Percentiles rank a stretch among this genome's conserved stretches.
phyloP scores from a whole-genome alignment of 1,284 basidiomycete species.

The Ustilago tritici region DNA sequence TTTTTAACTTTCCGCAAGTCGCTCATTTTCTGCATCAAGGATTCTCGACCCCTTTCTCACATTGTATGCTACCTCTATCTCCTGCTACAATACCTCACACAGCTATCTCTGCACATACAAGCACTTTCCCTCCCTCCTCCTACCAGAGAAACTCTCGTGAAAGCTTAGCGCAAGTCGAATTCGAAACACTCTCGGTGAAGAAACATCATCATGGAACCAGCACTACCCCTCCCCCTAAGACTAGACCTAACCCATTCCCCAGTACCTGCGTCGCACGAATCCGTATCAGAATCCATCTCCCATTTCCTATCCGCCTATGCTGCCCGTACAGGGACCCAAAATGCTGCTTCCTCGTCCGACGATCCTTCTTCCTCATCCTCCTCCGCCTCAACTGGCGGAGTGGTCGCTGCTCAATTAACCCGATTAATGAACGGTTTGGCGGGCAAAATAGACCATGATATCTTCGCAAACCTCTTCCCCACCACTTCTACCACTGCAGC shows the following conservation, averaged over 20 bases:
- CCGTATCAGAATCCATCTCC: constrained; percentile 21
- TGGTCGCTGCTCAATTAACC: constrained; percentile 39
- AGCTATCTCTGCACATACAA: too few relatives aligned
- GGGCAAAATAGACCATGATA: constrained; percentile 38
- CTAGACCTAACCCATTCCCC: constrained; percentile 19
- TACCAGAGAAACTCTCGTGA: too few relatives aligned
- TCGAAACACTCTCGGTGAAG: too few relatives aligned
- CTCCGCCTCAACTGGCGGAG: constrained; percentile 26
- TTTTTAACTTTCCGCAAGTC: neutral
- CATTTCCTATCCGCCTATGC: constrained; percentile 37
- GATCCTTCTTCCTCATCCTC: neutral
- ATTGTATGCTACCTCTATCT: neutral
- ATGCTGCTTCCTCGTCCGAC: constrained; percentile 8
- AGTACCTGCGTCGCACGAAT: constrained; percentile 8
- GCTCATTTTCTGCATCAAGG: neutral
- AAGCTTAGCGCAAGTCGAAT: too few relatives aligned
- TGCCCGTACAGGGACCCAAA: constrained; percentile 31
- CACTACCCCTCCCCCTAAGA: constrained; percentile 35
- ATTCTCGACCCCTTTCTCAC: neutral
- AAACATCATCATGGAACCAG: constrained; percentile 33
- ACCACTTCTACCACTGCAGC: neutral
- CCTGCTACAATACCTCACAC: too few relatives aligned
- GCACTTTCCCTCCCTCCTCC: too few relatives aligned
- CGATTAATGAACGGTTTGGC: constrained; percentile 37
- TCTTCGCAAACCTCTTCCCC: constrained; percentile 14